These are phyloP conservation scores for Ceratocystis variospora DNA, from an alignment of 2,329 filamentous ascomycete species.

Conservation along the genomic window DNA sequence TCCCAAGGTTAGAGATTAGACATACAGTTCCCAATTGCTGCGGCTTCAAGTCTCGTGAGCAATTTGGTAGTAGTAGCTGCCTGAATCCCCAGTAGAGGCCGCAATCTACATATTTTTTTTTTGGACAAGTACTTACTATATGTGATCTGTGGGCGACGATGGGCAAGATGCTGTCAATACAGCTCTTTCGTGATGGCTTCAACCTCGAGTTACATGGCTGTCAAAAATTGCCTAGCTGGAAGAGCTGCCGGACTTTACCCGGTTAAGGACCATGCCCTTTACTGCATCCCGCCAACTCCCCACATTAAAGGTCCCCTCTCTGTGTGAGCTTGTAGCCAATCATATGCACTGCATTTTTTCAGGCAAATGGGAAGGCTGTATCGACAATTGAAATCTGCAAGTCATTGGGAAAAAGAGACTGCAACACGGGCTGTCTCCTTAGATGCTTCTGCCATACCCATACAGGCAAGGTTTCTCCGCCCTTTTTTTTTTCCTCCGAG, in stretches of 20 bases:
- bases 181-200: background rate
- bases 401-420: background rate
- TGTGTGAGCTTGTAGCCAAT: conserved; percentile 3
- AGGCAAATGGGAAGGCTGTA: conserved; percentile 4
- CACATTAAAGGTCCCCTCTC: conserved; percentile 7
- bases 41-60: background rate
- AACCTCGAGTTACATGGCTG: background rate
- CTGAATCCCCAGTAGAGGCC: no score
- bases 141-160: background rate
- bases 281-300: background rate
- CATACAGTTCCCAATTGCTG: background rate
- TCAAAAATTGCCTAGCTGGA: conserved; percentile 6
- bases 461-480: background rate
- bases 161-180: background rate
- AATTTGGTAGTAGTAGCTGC: background rate
- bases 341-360: background rate
- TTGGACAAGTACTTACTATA: background rate
- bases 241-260: background rate
- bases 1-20: background rate
- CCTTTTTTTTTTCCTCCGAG: background rate
- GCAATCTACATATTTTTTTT: background rate
- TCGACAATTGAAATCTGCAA: background rate
- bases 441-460: background rate
- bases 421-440: background rate
- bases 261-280: background rate